phyloP scores from a whole-genome alignment of 1,139 yeast species.

The Ogataea hybrid region DNA sequence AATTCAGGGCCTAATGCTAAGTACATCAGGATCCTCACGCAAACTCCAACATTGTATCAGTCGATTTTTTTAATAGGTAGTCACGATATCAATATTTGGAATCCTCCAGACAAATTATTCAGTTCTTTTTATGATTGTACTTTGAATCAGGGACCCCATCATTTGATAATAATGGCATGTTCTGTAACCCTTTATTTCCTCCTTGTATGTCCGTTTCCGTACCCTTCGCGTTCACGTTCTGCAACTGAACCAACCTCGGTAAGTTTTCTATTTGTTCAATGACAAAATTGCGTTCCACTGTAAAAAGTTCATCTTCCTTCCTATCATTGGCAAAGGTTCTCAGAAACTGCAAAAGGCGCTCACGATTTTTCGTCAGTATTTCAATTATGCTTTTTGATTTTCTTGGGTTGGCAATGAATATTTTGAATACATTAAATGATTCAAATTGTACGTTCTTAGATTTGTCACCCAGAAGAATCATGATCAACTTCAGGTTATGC shows the following conservation, averaged over 20 bases:
- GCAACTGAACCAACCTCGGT: conserved; percentile 43
- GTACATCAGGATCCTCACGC: no score
- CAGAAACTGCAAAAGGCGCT: conserved; percentile 69
- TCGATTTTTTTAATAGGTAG: no score
- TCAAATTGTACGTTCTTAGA: conserved; percentile 87
- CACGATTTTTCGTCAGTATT: conserved; percentile 78
- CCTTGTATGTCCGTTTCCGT: background rate
- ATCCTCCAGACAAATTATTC: no score
- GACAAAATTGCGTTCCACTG: conserved; percentile 80
- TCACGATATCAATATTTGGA: no score
- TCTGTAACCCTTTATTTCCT: background rate
- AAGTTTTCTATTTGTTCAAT: conserved; percentile 69
- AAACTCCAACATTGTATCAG: no score
- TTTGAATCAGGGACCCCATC: no score
- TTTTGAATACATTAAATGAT: conserved; percentile 90
- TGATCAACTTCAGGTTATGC: conserved; percentile 77
- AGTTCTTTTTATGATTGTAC: no score
- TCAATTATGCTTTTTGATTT: conserved; percentile 79
- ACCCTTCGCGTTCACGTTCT: conserved; percentile 3
- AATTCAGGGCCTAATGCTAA: no score
- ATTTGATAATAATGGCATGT: no score
- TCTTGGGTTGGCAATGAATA: conserved; percentile 91
- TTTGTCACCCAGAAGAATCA: conserved; percentile 84
- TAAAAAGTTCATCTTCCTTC: conserved; percentile 63
- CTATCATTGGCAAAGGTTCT: conserved; percentile 60